phyloP scores from a whole-genome alignment of 305 asterid genomes.

The Fraxinus albicans region DNA sequence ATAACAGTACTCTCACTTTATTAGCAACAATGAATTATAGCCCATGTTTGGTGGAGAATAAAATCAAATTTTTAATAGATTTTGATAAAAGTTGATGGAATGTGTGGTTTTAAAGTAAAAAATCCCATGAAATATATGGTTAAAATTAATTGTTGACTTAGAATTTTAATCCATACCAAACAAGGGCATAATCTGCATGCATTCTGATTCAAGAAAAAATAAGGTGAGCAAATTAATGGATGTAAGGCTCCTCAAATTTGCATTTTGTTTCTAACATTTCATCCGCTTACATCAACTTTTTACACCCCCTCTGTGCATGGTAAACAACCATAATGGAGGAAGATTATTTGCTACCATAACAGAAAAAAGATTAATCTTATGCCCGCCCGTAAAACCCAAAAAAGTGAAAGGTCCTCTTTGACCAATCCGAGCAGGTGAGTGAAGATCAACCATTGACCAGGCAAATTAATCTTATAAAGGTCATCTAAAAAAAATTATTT shows the following conservation, averaged over 20 bases:
- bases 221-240: background rate
- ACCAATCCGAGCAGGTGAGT: background rate
- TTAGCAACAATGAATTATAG: background rate
- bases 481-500: background rate
- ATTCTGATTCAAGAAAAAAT: background rate
- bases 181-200: background rate
- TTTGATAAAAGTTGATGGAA: no score
- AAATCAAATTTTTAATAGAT: no score
- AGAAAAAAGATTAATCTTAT: background rate
- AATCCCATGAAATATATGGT: no score
- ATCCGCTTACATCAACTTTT: background rate
- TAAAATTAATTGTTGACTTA: no score
- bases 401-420: background rate
- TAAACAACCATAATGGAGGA: background rate
- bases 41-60: no score
- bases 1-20: background rate
- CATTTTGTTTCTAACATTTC: background rate
- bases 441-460: background rate
- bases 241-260: background rate
- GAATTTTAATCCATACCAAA: no score
- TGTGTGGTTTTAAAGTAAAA: no score
- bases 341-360: background rate
- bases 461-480: background rate
- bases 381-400: background rate
- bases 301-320: background rate